phyloP scores from a whole-genome alignment of 108 stramenopile genomes.

The Licmophora abbreviata region DNA sequence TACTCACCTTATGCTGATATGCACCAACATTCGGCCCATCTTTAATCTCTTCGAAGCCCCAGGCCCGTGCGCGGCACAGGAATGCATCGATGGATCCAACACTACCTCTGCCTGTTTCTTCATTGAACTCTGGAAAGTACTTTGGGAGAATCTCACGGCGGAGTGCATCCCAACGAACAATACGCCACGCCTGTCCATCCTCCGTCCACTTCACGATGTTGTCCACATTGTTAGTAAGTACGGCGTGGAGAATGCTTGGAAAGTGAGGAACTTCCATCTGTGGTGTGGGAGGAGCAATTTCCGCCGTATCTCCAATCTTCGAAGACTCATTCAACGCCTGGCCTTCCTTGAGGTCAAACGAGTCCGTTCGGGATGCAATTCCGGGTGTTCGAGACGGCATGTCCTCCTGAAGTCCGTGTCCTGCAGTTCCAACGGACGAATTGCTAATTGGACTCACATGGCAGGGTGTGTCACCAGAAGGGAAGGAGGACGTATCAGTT shows the following conservation, averaged over 20 bases:
- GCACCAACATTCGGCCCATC: constrained; percentile 49
- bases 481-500: too few species aligned
- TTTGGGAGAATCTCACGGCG: constrained; percentile 34
- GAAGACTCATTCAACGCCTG: constrained; percentile 22
- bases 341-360: constrained; percentile 22
- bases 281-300: constrained; percentile 13
- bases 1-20: constrained; percentile 44
- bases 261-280: constrained; percentile 23
- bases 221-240: constrained; percentile 17
- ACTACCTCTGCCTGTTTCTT: constrained; percentile 11
- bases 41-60: constrained; percentile 56
- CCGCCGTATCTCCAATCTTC: constrained; percentile 17
- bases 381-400: constrained; percentile 9
- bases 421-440: constrained; percentile 11
- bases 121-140: constrained; percentile 29
- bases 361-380: constrained; percentile 4
- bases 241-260: constrained; percentile 30
- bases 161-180: constrained; percentile 46
- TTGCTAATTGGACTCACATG: constrained; percentile 32
- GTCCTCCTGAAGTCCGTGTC: constrained; percentile 6
- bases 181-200: constrained; percentile 48
- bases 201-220: constrained; percentile 32
- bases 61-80: constrained; percentile 40
- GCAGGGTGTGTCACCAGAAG: too few species aligned
- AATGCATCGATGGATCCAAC: constrained; percentile 55